These are phyloP conservation scores for Fusarium musae DNA, from an alignment of 2,329 filamentous ascomycete species.

Conservation along the genomic window DNA sequence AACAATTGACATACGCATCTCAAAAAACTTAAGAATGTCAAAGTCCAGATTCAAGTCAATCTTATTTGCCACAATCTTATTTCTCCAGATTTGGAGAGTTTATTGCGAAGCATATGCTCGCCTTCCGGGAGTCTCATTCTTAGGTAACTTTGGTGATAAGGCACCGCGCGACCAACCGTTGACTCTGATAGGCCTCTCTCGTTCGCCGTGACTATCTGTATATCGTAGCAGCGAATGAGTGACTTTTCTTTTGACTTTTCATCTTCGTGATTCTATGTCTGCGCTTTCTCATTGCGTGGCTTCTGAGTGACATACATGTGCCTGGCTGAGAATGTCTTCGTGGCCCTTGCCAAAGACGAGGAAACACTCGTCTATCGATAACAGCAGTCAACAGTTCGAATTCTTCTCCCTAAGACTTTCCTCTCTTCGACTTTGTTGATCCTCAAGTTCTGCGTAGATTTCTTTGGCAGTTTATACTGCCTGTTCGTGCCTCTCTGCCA, in stretches of 20 bases:
- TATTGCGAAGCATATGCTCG: neutral
- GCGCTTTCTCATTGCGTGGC: neutral
- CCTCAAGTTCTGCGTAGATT: neutral
- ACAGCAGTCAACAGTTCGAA: neutral
- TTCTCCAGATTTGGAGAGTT: neutral
- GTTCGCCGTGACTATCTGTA: neutral
- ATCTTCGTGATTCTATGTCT: neutral
- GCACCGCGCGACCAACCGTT: too few relatives aligned
- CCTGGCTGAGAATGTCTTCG: neutral
- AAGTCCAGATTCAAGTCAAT: neutral
- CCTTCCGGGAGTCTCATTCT: neutral
- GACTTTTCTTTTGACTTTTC: neutral
- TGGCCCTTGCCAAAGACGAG: neutral
- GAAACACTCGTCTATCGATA: neutral
- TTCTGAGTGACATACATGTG: neutral
- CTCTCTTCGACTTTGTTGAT: neutral
- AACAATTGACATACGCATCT: neutral
- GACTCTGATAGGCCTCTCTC: neutral
- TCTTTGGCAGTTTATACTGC: neutral
- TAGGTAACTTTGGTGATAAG: neutral
- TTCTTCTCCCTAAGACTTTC: fast-evolving
- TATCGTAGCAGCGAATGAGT: neutral
- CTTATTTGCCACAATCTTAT: neutral
- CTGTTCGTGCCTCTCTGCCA: neutral
- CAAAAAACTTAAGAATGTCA: neutral